A percentile compares a stretch with the other conserved stretches of the same genome.
phyloP scores from a whole-genome alignment of 768 basidiomycete genomes.

The Pholiota molesta region DNA sequence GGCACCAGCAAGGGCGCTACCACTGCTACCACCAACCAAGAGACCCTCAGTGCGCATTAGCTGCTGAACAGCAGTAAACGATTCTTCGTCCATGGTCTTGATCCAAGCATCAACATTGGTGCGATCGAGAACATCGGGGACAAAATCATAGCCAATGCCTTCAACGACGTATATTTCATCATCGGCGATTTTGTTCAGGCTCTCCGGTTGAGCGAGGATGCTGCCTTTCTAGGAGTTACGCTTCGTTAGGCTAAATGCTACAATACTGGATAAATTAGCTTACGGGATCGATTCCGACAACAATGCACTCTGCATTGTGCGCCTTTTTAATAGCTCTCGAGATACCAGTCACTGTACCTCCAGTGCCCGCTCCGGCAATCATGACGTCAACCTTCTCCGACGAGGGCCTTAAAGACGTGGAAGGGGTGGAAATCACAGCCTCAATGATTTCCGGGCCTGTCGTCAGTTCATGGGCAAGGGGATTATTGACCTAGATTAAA shows the following conservation, averaged over 20 bases:
- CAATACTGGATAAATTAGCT: constrained; percentile 24
- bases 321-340: constrained; percentile 78
- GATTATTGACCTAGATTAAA: constrained; percentile 69
- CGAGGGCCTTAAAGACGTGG: constrained; percentile 57
- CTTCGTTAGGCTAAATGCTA: neutral
- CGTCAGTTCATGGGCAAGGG: constrained; percentile 85
- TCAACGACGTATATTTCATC: constrained; percentile 77
- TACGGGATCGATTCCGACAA: constrained; percentile 93
- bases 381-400: constrained; percentile 81
- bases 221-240: constrained; percentile 71
- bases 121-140: constrained; percentile 85
- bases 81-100: constrained; percentile 81
- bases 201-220: constrained; percentile 75
- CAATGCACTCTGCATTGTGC: constrained; percentile 71
- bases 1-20: constrained; percentile 80
- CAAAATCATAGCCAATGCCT: constrained; percentile 96
- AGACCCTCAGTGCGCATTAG: constrained; percentile 88
- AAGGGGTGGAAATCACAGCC: constrained; percentile 68
- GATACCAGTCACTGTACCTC: constrained; percentile 91
- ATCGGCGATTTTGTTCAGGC: constrained; percentile 55
- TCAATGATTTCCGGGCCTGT: constrained; percentile 94
- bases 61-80: constrained; percentile 73
- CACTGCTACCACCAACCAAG: constrained; percentile 92
- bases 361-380: constrained; percentile 89
- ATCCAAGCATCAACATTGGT: constrained; percentile 76